phyloP scores from a whole-genome alignment of 2,329 filamentous ascomycete species.

The Dactylellina cionopaga region DNA sequence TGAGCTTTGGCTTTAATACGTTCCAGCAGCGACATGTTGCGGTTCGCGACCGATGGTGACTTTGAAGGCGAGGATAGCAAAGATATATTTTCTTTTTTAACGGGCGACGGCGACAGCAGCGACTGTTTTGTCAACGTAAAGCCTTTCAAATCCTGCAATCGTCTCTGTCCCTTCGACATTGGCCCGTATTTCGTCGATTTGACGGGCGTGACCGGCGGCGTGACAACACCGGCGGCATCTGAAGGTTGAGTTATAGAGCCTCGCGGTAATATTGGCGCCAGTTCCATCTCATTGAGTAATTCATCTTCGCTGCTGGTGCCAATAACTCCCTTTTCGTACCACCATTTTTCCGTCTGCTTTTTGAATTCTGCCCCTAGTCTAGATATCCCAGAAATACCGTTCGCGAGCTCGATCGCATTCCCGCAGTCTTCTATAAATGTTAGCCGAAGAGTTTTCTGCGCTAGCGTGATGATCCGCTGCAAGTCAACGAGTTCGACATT shows the following conservation, averaged over 20 bases:
- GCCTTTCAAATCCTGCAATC: conserved; percentile 33
- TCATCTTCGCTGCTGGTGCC: conserved; percentile 16
- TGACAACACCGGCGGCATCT: conserved; percentile 4
- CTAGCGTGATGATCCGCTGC: conserved; percentile 26
- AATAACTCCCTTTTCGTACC: conserved; percentile 1
- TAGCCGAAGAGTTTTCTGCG: conserved; percentile 21
- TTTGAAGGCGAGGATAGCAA: conserved; percentile 14
- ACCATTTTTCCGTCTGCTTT: conserved; percentile 22
- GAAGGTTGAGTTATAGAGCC: too few species aligned
- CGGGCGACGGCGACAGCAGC: conserved; percentile 24
- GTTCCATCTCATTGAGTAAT: conserved; percentile 23
- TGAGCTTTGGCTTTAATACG: conserved; percentile 40
- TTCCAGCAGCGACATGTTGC: conserved; percentile 29
- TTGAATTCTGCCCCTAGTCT: conserved; percentile 27
- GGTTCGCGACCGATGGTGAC: conserved; percentile 31
- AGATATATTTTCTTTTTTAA: conserved; percentile 34
- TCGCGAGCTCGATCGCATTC: conserved; percentile 34
- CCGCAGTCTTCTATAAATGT: conserved; percentile 21
- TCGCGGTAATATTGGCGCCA: conserved; percentile 17
- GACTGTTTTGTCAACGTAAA: conserved; percentile 42
- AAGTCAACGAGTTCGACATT: conserved; percentile 38
- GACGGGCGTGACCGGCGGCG: conserved; percentile 29
- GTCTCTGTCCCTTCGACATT: conserved; percentile 39
- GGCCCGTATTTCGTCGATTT: conserved; percentile 18
- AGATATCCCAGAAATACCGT: conserved; percentile 28